A percentile compares a stretch with the other conserved stretches of the same genome.
phyloP scores from a whole-genome alignment of 164 flowering plant species.

The Saururus chinensis region DNA sequence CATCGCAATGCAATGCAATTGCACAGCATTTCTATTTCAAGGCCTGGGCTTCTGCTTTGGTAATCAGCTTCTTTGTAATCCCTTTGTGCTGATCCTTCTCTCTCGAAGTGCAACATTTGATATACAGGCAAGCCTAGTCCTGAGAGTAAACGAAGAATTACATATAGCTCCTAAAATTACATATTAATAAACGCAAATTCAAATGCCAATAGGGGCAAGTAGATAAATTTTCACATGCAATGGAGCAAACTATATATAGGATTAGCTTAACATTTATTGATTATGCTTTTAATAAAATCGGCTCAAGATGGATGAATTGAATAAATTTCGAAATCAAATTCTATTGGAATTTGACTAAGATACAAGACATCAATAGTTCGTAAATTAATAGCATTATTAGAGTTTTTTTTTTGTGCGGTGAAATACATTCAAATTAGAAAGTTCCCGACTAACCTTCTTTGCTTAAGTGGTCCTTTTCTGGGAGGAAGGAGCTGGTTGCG shows the following conservation, averaged over 20 bases:
- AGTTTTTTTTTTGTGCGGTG: no score
- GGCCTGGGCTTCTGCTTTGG: conserved; percentile 78
- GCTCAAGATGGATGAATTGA: not conserved
- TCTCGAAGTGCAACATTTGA: conserved; percentile 93
- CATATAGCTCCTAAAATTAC: no score
- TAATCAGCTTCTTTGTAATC: conserved; percentile 63
- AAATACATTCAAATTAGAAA: no score
- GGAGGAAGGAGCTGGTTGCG: no score
- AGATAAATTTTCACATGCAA: no score
- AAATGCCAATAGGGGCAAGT: no score
- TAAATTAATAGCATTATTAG: no score
- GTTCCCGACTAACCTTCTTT: conserved; percentile 54
- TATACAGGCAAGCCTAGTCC: conserved; percentile 88
- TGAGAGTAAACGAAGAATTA: conserved; percentile 15
- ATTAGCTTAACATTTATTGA: not conserved
- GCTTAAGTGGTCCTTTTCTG: conserved; percentile 75
- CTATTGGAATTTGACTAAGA: no score
- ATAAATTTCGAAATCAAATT: no score
- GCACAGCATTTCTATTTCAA: conserved; percentile 81
- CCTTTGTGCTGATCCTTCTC: conserved; percentile 72
- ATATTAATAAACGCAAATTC: no score
- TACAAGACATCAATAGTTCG: no score
- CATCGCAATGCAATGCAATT: conserved; percentile 79
- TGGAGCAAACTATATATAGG: no score
- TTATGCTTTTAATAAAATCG: not conserved